Conservation (phyloP, 225 moss, liverwort and hornwort species). For the Takakia lepidozioides region DNA sequence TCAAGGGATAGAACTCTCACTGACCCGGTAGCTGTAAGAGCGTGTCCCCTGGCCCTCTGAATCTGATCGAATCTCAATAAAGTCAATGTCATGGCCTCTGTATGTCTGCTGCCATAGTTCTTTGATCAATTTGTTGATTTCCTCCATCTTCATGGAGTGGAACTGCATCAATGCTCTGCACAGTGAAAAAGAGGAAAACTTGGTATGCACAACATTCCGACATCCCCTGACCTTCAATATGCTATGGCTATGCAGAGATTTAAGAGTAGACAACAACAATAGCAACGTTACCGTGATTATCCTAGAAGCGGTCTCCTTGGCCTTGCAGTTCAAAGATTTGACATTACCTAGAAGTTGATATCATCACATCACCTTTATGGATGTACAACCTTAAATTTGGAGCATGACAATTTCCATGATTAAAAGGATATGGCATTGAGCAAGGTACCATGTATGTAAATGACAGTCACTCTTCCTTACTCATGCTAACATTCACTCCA, state of each 20-base stretch:
- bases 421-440: no score
- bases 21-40: conserved; percentile 96
- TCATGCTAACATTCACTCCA: no score
- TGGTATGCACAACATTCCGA: not conserved
- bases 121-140: conserved; percentile 97
- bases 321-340: no score
- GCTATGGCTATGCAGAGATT: conserved; percentile 5
- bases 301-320: no score
- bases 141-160: conserved; percentile 99
- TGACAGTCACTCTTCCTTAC: no score
- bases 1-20: conserved; percentile 5
- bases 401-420: no score
- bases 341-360: no score
- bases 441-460: no score
- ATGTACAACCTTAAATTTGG: no score
- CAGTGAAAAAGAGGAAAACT: conserved; percentile 5
- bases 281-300: no score
- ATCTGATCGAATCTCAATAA: conserved; percentile 97
- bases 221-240: conserved; percentile 1
- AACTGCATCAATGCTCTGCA: conserved; percentile 91
- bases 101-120: conserved; percentile 99
- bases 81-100: conserved; percentile 95
- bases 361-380: no score
- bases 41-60: conserved; percentile 88
- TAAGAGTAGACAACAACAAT: no score